Evolutionary conservation across 2,329 filamentous ascomycete genomes (phyloP).

Genomic region (Botrytis porri): DNA sequence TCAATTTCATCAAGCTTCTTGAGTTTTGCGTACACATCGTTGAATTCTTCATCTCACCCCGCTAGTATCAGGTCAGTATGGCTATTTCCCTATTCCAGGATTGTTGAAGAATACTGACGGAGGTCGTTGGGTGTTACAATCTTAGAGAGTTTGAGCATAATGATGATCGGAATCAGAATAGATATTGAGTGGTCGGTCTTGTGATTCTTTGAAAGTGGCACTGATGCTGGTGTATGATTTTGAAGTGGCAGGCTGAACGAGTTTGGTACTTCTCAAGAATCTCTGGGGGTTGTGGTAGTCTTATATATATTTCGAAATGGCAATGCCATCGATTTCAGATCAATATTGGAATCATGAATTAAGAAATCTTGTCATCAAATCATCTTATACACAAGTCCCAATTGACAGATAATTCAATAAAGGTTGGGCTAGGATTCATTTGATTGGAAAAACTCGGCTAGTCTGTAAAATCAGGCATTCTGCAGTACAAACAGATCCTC

Average conservation of each 20-base stretch:
- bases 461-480: too few species aligned
- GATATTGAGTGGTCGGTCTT: background rate
- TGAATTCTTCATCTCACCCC: background rate
- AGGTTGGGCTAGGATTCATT: too few species aligned
- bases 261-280: background rate
- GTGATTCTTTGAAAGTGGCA: background rate
- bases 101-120: background rate
- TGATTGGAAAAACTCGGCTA: too few species aligned
- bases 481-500: too few species aligned
- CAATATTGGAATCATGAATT: too few species aligned
- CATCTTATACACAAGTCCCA: too few species aligned
- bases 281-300: too few species aligned
- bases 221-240: background rate
- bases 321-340: too few species aligned
- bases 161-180: background rate
- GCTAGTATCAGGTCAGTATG: background rate
- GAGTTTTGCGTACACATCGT: fast-evolving
- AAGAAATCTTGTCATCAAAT: too few species aligned
- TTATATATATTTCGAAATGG: too few species aligned
- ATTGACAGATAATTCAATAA: too few species aligned
- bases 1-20: background rate
- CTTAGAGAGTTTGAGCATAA: background rate
- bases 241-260: background rate
- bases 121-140: background rate
- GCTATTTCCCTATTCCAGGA: background rate